Conservation (phyloP, 1,139 yeast species). For the Candida labiduridarum region DNA sequence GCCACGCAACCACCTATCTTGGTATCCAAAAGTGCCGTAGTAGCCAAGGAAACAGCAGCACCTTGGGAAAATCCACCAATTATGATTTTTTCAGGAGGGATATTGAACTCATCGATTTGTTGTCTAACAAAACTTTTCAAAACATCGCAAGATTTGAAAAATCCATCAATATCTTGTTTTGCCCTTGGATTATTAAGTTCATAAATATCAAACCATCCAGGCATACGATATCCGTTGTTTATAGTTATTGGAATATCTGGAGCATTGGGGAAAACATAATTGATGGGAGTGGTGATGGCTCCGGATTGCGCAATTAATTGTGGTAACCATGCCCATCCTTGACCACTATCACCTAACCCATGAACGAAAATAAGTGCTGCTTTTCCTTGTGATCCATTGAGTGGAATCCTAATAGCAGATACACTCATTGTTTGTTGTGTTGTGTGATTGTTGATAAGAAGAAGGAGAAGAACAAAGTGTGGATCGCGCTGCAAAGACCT, state of each 20-base stretch:
- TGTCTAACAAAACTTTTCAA: conserved; percentile 60
- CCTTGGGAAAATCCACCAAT: conserved; percentile 97
- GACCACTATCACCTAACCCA: conserved; percentile 90
- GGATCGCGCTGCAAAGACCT: neutral
- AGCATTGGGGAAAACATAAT: conserved; percentile 88
- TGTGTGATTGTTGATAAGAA: neutral
- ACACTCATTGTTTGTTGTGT: conserved; percentile 16
- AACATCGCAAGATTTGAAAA: conserved; percentile 54
- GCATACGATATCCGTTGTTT: conserved; percentile 69
- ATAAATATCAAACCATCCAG: conserved; percentile 86
- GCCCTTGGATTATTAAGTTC: conserved; percentile 53
- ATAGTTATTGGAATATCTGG: conserved; percentile 70
- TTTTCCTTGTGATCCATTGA: conserved; percentile 29
- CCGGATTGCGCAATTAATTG: conserved; percentile 46
- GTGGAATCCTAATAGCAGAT: conserved; percentile 26
- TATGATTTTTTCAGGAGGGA: conserved; percentile 70
- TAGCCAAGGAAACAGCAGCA: conserved; percentile 75
- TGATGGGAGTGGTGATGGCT: conserved; percentile 56
- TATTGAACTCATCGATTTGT: conserved; percentile 59
- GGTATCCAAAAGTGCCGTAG: conserved; percentile 44
- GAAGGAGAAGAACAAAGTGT: neutral
- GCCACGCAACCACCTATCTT: conserved; percentile 80
- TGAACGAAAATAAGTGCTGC: conserved; percentile 80
- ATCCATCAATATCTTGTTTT: conserved; percentile 66
- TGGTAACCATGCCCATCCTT: conserved; percentile 85